Base-by-base conservation (phyloP, 2,329 filamentous ascomycete genomes). In the Dactylellina sp. region DNA sequence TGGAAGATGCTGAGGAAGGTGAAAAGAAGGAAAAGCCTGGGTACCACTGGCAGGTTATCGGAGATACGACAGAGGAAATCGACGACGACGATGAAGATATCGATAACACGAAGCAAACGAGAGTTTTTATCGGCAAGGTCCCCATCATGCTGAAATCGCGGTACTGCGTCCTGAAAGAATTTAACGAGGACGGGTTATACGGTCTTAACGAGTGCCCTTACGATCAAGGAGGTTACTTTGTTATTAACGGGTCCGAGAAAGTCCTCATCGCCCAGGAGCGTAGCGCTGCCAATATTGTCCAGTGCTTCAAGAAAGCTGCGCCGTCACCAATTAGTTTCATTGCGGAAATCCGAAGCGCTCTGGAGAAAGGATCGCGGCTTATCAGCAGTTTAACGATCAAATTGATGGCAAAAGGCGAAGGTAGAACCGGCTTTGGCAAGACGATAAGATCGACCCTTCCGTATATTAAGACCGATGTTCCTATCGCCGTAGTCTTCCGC, bases 161-260 rank as follows among this genome's bases (percentile, higher is more conserved):
- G 82, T 95, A 96, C 78, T 99, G 95, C 82, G 92, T 96, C 77
- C 83, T 99, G 77, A 91, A 91, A 77, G 89, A 90, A 77, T 88
- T 96, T 80, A 87, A 88, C 53, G 94, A 98, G 76, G 89, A 95
- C 60, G 90, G 91, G 55, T 85, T 99, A 1, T 98, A 96, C 81
- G 86, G 91, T 50, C 89, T 96, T 81, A 97, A 97, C 80, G 95
- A 99, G 82, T 99, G 95, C 78, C 95, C 95, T 0, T 99, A 97
- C 81, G 95, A 99, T 80, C 95, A 97, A 80, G 95, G 95, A 77
- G 95, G 95, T 77, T 99, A 99, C 82, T 99, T 99, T 80, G 92
- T 99, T 79, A 99, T 99, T 85, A 99, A 99, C 83, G 95, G 95
- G 46, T 96, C 92, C 82, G 95, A 99, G 81, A 99, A 99, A 85